Base-by-base conservation (phyloP, 345 rosid species). In the Hibiscus trionum region DNA sequence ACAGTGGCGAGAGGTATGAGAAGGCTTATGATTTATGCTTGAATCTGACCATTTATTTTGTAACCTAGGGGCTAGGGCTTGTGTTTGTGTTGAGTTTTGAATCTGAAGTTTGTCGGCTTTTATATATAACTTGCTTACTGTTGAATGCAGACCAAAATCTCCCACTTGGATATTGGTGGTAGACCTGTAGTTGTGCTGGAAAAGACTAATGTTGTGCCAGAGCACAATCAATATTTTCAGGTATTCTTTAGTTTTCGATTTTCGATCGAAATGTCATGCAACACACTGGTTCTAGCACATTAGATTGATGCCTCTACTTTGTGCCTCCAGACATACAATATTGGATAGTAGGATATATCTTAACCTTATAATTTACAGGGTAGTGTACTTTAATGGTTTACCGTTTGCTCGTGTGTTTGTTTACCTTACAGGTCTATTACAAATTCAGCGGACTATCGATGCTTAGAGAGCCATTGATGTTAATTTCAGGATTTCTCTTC, bases 141-240 rank as follows among this genome's bases (percentile, higher is more conserved):
- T 67, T 55, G 21, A 14, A 75, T 81, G 81, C 86, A 89, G 97
- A 83, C 81, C 72, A 95, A 92, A 76, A 61, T 87, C 37, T 95
- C 96, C 16, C 97, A 92, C 81, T 86, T 95, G 81, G 99, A 95
- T 77, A 75, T 90, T 73, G 86, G 76, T 71, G 98, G 99, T 69
- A 87, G 98, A 78, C 96, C 96, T 59, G 98, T 92, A 72, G 75
- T 79, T 79, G 91, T 85, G 71, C 87, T 92, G 50, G 87, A 90
- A 80, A 95, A 92, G 85, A 70, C 73, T 73, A 90, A 90, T 55
- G 91, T 82, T 71, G 96, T 90, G 69, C 93, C 97, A 14, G 98
- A 95, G 88, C 98, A 88, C 77, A 89, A 90, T 80, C 96, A 88
- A 75, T 49, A 52, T 52, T 88, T 95, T 78, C 97, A 90, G 98